Evolutionary conservation across 169 alveolate species (phyloP), one percentile per base, ranked within the genome.

Genomic region (Plasmodium ovale): DNA sequence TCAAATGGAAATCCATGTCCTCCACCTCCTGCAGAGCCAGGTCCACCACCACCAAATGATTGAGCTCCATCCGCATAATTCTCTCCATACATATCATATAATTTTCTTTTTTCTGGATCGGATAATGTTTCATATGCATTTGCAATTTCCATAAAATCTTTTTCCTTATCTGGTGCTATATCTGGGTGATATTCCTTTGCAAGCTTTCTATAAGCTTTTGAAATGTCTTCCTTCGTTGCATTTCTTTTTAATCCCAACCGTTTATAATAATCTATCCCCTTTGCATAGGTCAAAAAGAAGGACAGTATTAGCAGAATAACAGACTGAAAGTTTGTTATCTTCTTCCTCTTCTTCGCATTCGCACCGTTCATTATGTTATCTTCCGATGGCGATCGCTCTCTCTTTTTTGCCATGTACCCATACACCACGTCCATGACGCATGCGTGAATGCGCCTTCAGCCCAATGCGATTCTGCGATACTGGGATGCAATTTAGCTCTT

Each of bases 41-140:
- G 92, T 0, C 59, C 59, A 19, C 82, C 91, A 6, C 72, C 95
- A 3, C 64, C 64, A 19, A 54, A 54, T 1, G 54, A 47, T 37
- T 35, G 51, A 12, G 62, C 85, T 16, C 92, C 91, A 14, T 94
- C 93, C n/a, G 97, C 92, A 2, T 98, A 99, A 16, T 97, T 98
- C 85, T 97, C 98, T 2, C 99, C 99, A 87, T 94, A 94, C 79
- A 93, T 74, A 87, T 98, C 99, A 92, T 97, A 97, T 23, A 94
- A 94, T 85, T 93, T 79, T 68, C 99, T 94, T 77, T 95, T 96
- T 87, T 97, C 98, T 44, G 95, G 94, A 90, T 98, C 98, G 23
- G 93, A 92, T 44, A 98, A 94, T 7, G 97, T 97, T 89, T 98
- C 99, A 94, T 97, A 96, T 33, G 99, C 99, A 84, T 97, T 95